A percentile compares a stretch with the other conserved stretches of the same genome.
Evolutionary conservation across 1,284 basidiomycete species (phyloP).

Genomic region (Trametes polyzona): DNA sequence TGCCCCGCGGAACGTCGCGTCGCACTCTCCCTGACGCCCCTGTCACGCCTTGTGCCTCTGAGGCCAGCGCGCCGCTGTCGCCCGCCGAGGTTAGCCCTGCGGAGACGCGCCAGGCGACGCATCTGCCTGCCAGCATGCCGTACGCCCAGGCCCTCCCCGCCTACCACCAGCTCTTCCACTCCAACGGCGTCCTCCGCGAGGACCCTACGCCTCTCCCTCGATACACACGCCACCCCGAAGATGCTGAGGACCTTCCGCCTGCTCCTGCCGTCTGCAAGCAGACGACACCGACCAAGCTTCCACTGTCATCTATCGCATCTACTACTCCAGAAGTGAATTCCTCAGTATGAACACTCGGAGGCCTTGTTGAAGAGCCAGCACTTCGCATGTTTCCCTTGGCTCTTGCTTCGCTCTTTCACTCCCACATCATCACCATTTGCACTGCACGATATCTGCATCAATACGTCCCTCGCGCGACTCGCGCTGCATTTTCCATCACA

Average conservation of each 20-base stretch:
- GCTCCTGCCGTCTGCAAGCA: conserved; percentile 19
- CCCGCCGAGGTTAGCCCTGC: background rate
- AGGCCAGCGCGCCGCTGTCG: background rate
- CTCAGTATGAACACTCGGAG: background rate
- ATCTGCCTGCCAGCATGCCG: conserved; percentile 26
- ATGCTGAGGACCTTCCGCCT: conserved; percentile 6
- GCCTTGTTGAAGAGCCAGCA: background rate
- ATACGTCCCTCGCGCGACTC: too few species aligned
- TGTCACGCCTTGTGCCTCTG: background rate
- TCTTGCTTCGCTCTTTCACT: background rate
- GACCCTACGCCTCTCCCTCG: conserved; percentile 66
- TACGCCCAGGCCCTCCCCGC: conserved; percentile 58
- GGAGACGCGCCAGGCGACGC: conserved; percentile 11
- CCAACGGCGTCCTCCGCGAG: conserved; percentile 74
- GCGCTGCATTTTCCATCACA: too few species aligned
- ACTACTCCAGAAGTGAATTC: background rate
- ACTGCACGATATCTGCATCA: too few species aligned
- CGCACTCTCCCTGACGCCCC: background rate
- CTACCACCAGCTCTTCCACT: conserved; percentile 76
- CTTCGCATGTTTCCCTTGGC: background rate
- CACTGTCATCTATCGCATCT: background rate
- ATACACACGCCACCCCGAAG: conserved; percentile 47
- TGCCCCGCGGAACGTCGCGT: conserved; percentile 10
- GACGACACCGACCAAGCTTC: conserved; percentile 11
- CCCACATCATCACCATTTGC: background rate